phyloP scores from a whole-genome alignment of 2,329 filamentous ascomycete genomes.

The Aspergillus thermomutatus region DNA sequence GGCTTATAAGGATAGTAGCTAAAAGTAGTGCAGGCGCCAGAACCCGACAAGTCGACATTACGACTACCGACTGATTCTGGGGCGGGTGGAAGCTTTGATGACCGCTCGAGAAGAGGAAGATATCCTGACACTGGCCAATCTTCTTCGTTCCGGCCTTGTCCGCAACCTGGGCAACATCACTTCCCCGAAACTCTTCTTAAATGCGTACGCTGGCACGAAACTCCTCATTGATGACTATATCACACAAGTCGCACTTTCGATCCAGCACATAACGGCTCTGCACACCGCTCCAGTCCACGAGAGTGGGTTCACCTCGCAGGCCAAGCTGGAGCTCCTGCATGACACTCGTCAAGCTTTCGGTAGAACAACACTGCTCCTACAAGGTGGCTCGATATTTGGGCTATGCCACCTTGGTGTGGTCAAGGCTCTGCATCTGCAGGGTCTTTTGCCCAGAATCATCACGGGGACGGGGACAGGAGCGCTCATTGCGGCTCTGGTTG shows the following conservation, averaged over 20 bases:
- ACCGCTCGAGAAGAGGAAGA: conserved; percentile 68
- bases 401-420: conserved; percentile 87
- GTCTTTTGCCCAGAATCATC: conserved; percentile 82
- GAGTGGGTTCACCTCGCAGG: conserved; percentile 63
- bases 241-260: conserved; percentile 73
- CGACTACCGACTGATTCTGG: conserved; percentile 79
- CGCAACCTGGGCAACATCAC: conserved; percentile 92
- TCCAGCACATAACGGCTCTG: conserved; percentile 70
- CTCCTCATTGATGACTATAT: conserved; percentile 89
- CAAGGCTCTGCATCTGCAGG: conserved; percentile 76
- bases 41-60: conserved; percentile 78
- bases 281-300: conserved; percentile 54
- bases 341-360: conserved; percentile 87
- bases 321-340: conserved; percentile 80
- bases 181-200: conserved; percentile 74
- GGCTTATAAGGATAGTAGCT: not conserved
- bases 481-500: conserved; percentile 81
- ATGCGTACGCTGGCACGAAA: conserved; percentile 84
- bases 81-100: conserved; percentile 69
- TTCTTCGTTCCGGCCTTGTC: conserved; percentile 71
- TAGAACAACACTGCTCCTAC: conserved; percentile 76
- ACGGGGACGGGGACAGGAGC: conserved; percentile 88
- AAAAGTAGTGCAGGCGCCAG: conserved; percentile 61
- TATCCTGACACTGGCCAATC: conserved; percentile 70
- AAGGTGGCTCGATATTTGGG: conserved; percentile 89